Evolutionary conservation across 1,139 yeast genomes (phyloP).

Genomic region (Hanseniaspora gamundiae): DNA sequence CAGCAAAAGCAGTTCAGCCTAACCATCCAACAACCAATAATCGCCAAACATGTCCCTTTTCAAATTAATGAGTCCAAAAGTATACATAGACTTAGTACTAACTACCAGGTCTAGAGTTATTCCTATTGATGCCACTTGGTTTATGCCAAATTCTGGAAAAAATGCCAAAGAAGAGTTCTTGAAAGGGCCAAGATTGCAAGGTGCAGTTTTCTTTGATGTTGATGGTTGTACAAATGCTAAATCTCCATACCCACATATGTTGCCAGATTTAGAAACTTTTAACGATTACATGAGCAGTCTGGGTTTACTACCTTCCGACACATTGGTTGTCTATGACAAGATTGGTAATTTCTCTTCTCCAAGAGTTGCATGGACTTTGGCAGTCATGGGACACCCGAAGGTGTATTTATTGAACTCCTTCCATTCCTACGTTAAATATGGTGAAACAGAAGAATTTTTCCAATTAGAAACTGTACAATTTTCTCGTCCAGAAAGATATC

Average conservation of each 20-base stretch:
- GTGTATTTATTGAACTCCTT: slow-evolving; percentile 65
- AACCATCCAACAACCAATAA: too few species aligned
- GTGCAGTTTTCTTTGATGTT: slow-evolving; percentile 68
- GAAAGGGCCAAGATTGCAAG: slow-evolving; percentile 42
- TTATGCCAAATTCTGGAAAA: slow-evolving; percentile 61
- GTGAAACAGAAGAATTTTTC: slow-evolving; percentile 33
- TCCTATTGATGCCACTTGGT: slow-evolving; percentile 88
- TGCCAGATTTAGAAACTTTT: slow-evolving; percentile 52
- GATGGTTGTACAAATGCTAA: slow-evolving; percentile 49
- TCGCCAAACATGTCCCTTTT: slow-evolving; percentile 15
- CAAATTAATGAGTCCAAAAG: slow-evolving; percentile 20
- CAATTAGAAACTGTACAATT: slow-evolving; percentile 26
- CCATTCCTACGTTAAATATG: too few species aligned
- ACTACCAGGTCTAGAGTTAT: slow-evolving; percentile 31
- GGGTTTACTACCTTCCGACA: slow-evolving; percentile 36
- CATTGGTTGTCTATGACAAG: slow-evolving; percentile 73
- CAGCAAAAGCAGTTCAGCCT: too few species aligned
- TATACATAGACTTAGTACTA: slow-evolving; percentile 14
- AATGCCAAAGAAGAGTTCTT: slow-evolving; percentile 47
- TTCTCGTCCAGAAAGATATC: slow-evolving; percentile 27
- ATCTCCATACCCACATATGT: slow-evolving; percentile 79
- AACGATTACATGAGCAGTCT: slow-evolving; percentile 36
- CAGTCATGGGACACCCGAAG: slow-evolving; percentile 58
- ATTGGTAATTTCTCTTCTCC: slow-evolving; percentile 81
- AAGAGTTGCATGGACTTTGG: slow-evolving; percentile 82